phyloP scores from a whole-genome alignment of 2,329 filamentous ascomycete genomes.

The Alternaria atra region DNA sequence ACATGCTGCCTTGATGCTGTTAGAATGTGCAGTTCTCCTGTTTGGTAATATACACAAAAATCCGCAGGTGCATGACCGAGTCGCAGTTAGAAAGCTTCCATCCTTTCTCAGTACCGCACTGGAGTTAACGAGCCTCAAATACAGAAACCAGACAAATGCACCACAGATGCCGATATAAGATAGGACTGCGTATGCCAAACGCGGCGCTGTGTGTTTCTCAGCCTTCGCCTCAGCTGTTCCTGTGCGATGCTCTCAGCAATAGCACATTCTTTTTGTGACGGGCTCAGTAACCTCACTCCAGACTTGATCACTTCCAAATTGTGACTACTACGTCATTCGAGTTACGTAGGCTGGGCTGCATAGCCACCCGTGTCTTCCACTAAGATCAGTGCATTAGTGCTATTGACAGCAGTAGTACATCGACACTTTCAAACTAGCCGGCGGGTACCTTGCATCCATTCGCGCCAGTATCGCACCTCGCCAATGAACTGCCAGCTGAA shows the following conservation, averaged over 20 bases:
- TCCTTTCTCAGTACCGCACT: too few species aligned
- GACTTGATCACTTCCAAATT: not conserved
- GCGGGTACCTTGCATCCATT: constrained; percentile 5
- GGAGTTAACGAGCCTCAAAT: too few species aligned
- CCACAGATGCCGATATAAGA: too few species aligned
- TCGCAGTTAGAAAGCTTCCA: too few species aligned
- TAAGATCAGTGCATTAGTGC: not conserved
- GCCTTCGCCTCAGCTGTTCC: too few species aligned
- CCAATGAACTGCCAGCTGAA: not conserved
- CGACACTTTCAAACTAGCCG: not conserved
- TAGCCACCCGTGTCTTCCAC: not conserved
- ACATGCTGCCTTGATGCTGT: not conserved
- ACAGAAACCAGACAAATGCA: too few species aligned
- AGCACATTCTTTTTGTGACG: not conserved
- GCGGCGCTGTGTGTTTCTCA: too few species aligned
- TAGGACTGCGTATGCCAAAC: too few species aligned
- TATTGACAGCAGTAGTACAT: not conserved
- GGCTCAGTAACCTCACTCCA: not conserved
- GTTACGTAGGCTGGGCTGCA: not conserved
- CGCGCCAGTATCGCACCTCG: not conserved
- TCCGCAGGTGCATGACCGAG: too few species aligned
- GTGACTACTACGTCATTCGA: not conserved
- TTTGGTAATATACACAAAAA: not conserved
- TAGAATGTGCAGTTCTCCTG: not conserved
- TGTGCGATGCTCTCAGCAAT: not conserved